Conservation (phyloP, 495 filamentous ascomycete genomes). For the Penicillium odoratum region DNA sequence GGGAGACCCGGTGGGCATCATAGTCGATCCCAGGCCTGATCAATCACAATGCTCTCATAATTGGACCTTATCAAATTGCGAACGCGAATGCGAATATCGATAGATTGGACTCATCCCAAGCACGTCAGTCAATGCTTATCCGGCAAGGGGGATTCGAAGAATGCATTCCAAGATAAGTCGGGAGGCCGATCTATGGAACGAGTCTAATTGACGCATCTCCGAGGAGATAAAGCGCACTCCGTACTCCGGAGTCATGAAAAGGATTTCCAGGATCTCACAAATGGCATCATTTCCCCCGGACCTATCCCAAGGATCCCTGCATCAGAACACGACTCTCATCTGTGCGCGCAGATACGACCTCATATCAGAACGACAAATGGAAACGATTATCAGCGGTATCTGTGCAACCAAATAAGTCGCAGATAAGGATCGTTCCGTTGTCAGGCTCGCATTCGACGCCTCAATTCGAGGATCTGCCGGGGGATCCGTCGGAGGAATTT, state of each 20-base stretch:
- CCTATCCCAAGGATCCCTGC: not conserved
- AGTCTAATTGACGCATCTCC: not conserved
- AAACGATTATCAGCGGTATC: not conserved
- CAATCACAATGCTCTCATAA: not conserved
- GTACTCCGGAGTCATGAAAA: not conserved
- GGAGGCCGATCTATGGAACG: not conserved
- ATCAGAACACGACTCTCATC: not conserved
- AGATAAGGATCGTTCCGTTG: constrained; percentile 1
- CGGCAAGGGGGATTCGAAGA: not conserved
- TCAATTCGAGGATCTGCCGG: constrained; percentile 2
- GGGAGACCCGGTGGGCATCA: not conserved
- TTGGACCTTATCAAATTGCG: not conserved
- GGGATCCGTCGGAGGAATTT: not conserved
- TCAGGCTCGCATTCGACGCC: constrained; percentile 1
- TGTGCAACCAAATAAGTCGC: not conserved
- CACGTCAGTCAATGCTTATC: not conserved
- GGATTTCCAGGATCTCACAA: not conserved
- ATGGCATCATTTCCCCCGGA: not conserved
- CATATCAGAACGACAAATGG: not conserved
- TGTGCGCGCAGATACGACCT: not conserved
- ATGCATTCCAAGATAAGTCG: not conserved
- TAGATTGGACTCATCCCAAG: not conserved
- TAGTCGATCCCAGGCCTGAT: not conserved
- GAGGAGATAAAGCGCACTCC: not conserved
- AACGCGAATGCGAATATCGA: not conserved